Evolutionary conservation across 2,329 filamentous ascomycete genomes (phyloP).

Genomic region (Colletotrichum plurivorum): DNA sequence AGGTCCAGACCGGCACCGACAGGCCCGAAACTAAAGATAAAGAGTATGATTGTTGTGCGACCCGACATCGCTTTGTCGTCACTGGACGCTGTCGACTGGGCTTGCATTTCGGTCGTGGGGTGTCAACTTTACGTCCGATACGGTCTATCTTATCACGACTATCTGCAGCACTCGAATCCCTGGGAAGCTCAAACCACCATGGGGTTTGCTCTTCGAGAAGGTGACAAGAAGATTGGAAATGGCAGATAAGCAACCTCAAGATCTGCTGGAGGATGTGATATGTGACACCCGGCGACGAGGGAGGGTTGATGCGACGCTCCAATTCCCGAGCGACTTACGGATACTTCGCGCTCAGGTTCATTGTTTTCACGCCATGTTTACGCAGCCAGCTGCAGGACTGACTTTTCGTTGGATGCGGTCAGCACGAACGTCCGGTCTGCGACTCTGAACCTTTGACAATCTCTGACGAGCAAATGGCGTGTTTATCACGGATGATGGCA

Average conservation of each 20-base stretch:
- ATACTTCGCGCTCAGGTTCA: neutral
- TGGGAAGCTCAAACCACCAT: constrained; percentile 14
- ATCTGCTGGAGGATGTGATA: constrained; percentile 32
- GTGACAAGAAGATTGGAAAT: constrained; percentile 17
- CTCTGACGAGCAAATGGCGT: constrained; percentile 17
- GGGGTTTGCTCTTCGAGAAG: constrained; percentile 33
- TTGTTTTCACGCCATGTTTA: neutral
- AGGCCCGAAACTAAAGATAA: neutral
- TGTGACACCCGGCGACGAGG: constrained; percentile 14
- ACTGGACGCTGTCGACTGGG: neutral
- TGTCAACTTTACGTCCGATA: neutral
- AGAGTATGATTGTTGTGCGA: too few species aligned
- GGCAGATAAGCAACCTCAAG: constrained; percentile 31
- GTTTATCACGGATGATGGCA: neutral
- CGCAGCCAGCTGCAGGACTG: too few species aligned
- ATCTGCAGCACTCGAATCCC: constrained; percentile 10
- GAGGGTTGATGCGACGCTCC: constrained; percentile 1
- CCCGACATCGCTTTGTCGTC: neutral
- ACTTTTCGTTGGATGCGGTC: too few species aligned
- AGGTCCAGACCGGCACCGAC: constrained; percentile 1
- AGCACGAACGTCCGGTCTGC: neutral
- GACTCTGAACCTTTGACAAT: neutral
- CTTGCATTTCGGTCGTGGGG: neutral
- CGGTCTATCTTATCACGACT: constrained; percentile 15
- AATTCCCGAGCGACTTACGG: constrained; percentile 2